These are phyloP conservation scores for Gonapodya prolifera DNA, from an alignment of 192 early-diverging fungal species.

Conservation along the genomic window DNA sequence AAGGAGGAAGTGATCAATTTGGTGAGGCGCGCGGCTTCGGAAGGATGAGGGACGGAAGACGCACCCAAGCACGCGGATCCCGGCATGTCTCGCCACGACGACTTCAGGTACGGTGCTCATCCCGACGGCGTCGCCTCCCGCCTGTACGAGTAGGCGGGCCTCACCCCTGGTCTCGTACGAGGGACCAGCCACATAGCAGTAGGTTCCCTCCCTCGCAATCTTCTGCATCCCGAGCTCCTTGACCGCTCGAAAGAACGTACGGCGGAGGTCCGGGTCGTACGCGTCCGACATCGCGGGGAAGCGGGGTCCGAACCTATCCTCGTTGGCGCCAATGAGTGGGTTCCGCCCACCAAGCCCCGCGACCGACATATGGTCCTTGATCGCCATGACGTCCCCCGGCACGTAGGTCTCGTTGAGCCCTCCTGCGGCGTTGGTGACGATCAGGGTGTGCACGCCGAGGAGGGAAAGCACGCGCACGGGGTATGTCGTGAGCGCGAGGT, in stretches of 20 bases:
- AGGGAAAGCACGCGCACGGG: slow-evolving; percentile 77
- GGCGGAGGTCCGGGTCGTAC: slow-evolving; percentile 67
- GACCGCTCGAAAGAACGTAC: slow-evolving; percentile 52
- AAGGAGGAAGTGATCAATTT: no score
- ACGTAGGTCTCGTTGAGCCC: slow-evolving; percentile 59
- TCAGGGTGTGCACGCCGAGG: slow-evolving; percentile 63
- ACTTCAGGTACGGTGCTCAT: slow-evolving; percentile 87
- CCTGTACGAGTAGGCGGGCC: slow-evolving; percentile 45
- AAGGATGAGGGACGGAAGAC: slow-evolving; percentile 62
- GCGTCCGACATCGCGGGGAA: slow-evolving; percentile 78
- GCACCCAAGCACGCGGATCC: slow-evolving; percentile 65
- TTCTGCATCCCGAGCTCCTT: slow-evolving; percentile 3
- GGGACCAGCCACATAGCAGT: slow-evolving; percentile 77
- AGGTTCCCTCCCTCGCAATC: slow-evolving; percentile 83
- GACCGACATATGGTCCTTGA: slow-evolving; percentile 65
- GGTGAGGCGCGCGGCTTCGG: no score
- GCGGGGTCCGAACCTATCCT: slow-evolving; percentile 67
- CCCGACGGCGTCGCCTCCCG: slow-evolving; percentile 75
- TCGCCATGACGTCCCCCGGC: slow-evolving; percentile 71
- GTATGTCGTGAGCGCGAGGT: slow-evolving; percentile 61
- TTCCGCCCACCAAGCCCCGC: slow-evolving; percentile 48
- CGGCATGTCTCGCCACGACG: slow-evolving; percentile 71
- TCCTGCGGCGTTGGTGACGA: slow-evolving; percentile 78
- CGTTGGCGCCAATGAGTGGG: slow-evolving; percentile 76
- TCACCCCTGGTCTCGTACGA: slow-evolving; percentile 80